Conservation (phyloP, 768 basidiomycete species). For the Boletellus emodensis region DNA sequence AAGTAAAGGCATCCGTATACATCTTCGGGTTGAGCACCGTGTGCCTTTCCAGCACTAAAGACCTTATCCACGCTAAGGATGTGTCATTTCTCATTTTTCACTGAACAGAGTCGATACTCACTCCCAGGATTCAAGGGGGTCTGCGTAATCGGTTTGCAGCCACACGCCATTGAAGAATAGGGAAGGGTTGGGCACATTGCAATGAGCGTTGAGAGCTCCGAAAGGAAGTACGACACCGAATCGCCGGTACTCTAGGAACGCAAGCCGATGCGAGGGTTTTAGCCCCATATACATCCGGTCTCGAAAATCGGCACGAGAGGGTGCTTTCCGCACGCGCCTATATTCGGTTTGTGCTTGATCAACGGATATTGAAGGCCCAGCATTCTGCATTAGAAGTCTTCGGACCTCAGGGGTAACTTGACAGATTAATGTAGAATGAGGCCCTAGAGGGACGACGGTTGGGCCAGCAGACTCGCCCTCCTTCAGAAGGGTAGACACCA, state of each 20-base stretch:
- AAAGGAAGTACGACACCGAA: constrained; percentile 48
- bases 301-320: constrained; percentile 37
- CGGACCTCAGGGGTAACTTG: constrained; percentile 3
- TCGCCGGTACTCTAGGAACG: constrained; percentile 36
- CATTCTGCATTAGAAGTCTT: constrained; percentile 15
- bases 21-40: constrained; percentile 40
- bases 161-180: constrained; percentile 47
- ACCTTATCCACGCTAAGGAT: constrained; percentile 37
- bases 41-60: constrained; percentile 34
- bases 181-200: constrained; percentile 40
- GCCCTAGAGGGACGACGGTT: constrained; percentile 9
- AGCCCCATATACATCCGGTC: constrained; percentile 40
- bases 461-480: neutral
- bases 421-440: constrained; percentile 17
- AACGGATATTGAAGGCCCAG: constrained; percentile 13
- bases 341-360: constrained; percentile 31
- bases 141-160: constrained; percentile 38
- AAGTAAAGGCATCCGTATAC: constrained; percentile 51
- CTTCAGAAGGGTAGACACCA: constrained; percentile 19
- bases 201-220: constrained; percentile 39
- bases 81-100: neutral
- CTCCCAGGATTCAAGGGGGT: constrained; percentile 52
- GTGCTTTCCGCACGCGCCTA: constrained; percentile 32
- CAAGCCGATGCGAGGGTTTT: constrained; percentile 43
- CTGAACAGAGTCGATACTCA: constrained; percentile 19